phyloP scores from a whole-genome alignment of 1,284 basidiomycete species.

The Moniliophthora roreri region DNA sequence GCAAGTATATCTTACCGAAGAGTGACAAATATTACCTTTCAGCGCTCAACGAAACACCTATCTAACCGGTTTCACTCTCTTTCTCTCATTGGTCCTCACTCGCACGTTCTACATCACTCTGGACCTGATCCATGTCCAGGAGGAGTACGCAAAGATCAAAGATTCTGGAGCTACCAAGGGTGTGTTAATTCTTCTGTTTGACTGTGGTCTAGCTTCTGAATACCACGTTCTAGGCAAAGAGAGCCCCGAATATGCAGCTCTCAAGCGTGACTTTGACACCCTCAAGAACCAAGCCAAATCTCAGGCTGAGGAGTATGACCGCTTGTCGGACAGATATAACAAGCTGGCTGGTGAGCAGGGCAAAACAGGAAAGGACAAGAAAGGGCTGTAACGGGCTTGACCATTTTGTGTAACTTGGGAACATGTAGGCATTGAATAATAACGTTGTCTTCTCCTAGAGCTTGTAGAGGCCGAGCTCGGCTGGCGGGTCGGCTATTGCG shows the following conservation, averaged over 20 bases:
- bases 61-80: conserved; percentile 90
- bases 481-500: no score
- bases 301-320: conserved; percentile 78
- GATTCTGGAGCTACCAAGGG: conserved; percentile 28
- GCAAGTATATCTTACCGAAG: background rate
- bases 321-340: conserved; percentile 78
- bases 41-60: conserved; percentile 86
- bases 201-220: conserved; percentile 1
- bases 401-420: no score
- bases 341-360: conserved; percentile 58
- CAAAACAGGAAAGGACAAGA: conserved; percentile 43
- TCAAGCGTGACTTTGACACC: conserved; percentile 78
- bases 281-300: conserved; percentile 81
- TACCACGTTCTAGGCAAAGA: conserved; percentile 39
- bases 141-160: conserved; percentile 84
- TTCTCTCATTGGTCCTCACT: conserved; percentile 91
- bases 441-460: no score
- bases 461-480: no score
- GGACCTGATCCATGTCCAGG: conserved; percentile 89
- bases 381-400: no score
- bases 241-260: conserved; percentile 56
- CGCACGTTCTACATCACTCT: conserved; percentile 91
- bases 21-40: background rate
- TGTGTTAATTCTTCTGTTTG: background rate
- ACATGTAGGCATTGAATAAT: no score